Conservation (phyloP, 1,139 yeast genomes). For the Scheffersomyces segobiensis region DNA sequence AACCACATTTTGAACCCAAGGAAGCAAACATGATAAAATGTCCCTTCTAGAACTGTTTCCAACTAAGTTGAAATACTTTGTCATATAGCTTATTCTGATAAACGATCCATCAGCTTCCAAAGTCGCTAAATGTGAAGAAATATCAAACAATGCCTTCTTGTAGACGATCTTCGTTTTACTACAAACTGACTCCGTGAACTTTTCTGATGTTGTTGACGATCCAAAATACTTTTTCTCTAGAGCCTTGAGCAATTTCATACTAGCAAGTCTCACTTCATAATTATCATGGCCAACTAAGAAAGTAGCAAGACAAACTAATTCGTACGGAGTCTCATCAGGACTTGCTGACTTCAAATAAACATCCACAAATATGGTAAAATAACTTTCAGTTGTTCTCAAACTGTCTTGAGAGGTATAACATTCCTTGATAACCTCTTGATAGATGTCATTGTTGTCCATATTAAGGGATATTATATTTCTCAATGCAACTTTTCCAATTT, state of each 20-base stretch:
- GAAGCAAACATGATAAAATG: conserved; percentile 73
- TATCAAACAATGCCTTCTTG: conserved; percentile 71
- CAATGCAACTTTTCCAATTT: conserved; percentile 72
- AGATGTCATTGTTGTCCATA: conserved; percentile 54
- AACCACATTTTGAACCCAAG: conserved; percentile 87
- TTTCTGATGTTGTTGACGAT: conserved; percentile 40
- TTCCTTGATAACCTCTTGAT: conserved; percentile 62
- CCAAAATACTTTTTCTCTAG: conserved; percentile 57
- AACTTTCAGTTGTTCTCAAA: conserved; percentile 59
- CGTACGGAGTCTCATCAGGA: conserved; percentile 48
- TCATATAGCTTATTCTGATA: conserved; percentile 68
- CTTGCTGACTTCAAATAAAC: conserved; percentile 46
- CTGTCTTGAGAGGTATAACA: conserved; percentile 62
- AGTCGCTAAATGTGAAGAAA: conserved; percentile 63
- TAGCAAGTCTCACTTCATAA: conserved; percentile 58
- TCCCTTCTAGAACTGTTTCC: conserved; percentile 63
- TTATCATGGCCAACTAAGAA: conserved; percentile 71
- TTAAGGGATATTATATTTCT: conserved; percentile 65
- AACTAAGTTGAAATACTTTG: conserved; percentile 68
- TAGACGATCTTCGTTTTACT: conserved; percentile 72
- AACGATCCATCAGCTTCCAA: conserved; percentile 59
- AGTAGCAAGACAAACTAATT: conserved; percentile 62
- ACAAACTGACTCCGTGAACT: conserved; percentile 60
- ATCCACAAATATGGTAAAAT: conserved; percentile 70
- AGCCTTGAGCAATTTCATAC: conserved; percentile 57